Evolutionary conservation across 345 rosid genomes (phyloP), one percentile per base, ranked within the genome.

Genomic region (Ceriops tagal): DNA sequence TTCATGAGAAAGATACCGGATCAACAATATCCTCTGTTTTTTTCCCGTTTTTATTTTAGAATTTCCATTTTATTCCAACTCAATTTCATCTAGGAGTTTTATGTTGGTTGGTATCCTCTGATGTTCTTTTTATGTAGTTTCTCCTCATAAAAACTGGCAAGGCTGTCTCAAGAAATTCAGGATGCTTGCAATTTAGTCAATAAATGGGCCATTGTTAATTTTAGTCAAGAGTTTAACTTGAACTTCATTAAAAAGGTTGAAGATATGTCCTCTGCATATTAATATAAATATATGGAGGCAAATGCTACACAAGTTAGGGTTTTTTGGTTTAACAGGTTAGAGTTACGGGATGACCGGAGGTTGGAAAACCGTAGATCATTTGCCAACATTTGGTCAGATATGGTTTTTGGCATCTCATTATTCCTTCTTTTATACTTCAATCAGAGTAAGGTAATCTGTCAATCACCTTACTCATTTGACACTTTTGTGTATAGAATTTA

Each of bases 351-450:
- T 18, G 92, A 95, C 59, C 82, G 85, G 87, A 87, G 96, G 75
- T 73, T 95, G 82, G 96, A 89, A 76, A 95, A 95, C 74, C 89
- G 93, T 66, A 88, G 75, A 77, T 85, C 96, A 71, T 95, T 91
- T 84, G 97, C 96, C 65, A 95, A 95, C 80, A 88, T 95, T 77
- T 95, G 89, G 96, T 91, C 96, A 5, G 96, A 95, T 72, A 88
- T 83, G 91, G 84, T 88, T 53, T 95, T 95, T 72, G 97, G 97
- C 79, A 71, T 95, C 76, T 84, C 99, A 20, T 65, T 88, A 65
- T 95, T 91, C 73, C 37, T 88, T 78, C 79, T 95, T 79, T 81
- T 91, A 73, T 90, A 79, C 73, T 83, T 91, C 85, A 91, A 91
- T 82, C 93, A 89, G 87, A 89, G 79, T 76, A 81, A 81, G 83